Evolutionary conservation across 768 basidiomycete species (phyloP).

Genomic region (Lactarius quietus): DNA sequence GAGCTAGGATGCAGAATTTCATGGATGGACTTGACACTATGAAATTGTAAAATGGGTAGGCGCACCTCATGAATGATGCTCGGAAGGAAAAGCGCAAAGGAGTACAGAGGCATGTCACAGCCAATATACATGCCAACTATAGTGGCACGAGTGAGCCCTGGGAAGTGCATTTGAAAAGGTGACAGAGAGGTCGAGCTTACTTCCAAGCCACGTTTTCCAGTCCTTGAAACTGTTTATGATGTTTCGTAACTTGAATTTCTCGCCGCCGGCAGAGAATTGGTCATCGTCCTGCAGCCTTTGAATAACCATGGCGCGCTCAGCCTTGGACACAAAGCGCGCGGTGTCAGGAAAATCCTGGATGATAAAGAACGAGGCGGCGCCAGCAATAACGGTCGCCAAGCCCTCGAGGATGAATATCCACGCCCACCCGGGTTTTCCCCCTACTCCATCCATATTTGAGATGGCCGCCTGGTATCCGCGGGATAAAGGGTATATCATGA

Average conservation of each 20-base stretch:
- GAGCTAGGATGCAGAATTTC: too few relatives aligned
- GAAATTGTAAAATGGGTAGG: too few relatives aligned
- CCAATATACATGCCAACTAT: constrained; percentile 56
- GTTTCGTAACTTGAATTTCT: constrained; percentile 53
- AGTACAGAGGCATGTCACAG: constrained; percentile 65
- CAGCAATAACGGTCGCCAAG: constrained; percentile 63
- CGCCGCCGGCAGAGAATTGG: constrained; percentile 72
- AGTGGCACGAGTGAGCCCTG: neutral
- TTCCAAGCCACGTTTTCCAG: constrained; percentile 67
- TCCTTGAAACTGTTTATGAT: constrained; percentile 58
- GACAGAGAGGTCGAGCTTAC: constrained; percentile 26
- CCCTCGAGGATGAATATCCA: constrained; percentile 82
- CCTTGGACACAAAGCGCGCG: constrained; percentile 71
- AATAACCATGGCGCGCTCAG: constrained; percentile 62
- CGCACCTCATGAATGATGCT: constrained; percentile 70
- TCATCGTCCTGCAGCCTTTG: constrained; percentile 62
- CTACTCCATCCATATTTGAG: constrained; percentile 67
- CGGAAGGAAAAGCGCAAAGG: constrained; percentile 74
- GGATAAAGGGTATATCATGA: constrained; percentile 1
- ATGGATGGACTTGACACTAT: too few relatives aligned
- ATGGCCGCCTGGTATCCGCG: constrained; percentile 46
- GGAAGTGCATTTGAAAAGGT: neutral
- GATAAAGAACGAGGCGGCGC: constrained; percentile 64
- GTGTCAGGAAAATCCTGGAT: constrained; percentile 83
- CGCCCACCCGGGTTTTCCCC: constrained; percentile 59